These are phyloP conservation scores for Camellia sinensis DNA, from an alignment of 148 eudicot genomes.

Conservation along the genomic window DNA sequence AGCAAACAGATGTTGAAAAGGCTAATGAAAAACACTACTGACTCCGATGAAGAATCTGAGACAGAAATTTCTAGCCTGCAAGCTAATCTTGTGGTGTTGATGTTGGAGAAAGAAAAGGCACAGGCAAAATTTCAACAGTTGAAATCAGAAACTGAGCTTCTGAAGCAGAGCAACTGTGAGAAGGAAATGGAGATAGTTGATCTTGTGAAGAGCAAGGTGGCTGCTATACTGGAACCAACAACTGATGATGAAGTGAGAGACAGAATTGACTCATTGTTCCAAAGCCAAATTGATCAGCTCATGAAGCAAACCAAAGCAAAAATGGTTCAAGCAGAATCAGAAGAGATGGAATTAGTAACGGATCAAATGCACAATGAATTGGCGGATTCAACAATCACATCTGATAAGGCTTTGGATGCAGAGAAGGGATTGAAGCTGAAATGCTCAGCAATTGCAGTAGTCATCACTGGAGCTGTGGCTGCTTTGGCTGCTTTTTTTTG, in stretches of 20 bases:
- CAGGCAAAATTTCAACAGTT: not conserved
- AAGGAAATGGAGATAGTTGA: not conserved
- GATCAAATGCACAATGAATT: too few species aligned
- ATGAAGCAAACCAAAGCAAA: not conserved
- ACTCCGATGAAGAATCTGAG: too few species aligned
- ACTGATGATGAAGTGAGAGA: not conserved
- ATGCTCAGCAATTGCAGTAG: too few species aligned
- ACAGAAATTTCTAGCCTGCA: not conserved
- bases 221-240: not conserved
- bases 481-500: too few species aligned
- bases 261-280: not conserved
- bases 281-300: not conserved
- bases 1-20: not conserved
- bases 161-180: not conserved
- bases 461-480: too few species aligned
- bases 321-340: too few species aligned
- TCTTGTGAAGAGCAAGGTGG: not conserved
- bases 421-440: too few species aligned
- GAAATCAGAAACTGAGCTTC: not conserved
- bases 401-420: too few species aligned
- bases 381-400: too few species aligned
- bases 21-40: not conserved
- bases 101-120: not conserved
- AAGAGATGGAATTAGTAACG: too few species aligned
- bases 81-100: not conserved